phyloP scores from a whole-genome alignment of 306 rosid genomes.

The Calophaca sinica region DNA sequence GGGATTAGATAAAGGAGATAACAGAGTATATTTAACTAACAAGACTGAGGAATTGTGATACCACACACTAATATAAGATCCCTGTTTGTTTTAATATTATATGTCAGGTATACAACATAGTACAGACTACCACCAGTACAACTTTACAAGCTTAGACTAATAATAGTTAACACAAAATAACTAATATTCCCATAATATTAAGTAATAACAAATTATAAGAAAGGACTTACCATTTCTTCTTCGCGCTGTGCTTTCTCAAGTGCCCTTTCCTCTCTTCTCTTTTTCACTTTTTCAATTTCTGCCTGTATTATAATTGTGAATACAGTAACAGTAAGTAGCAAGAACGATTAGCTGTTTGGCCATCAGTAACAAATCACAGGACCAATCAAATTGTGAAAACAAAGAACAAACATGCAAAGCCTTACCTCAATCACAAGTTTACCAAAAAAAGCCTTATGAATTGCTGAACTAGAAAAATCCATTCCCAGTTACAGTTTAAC shows the following conservation, averaged over 20 bases:
- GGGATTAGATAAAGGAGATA: constrained; percentile 23
- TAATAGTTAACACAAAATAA: constrained; percentile 6
- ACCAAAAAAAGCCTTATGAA: constrained; percentile 2
- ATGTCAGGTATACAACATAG: constrained; percentile 16
- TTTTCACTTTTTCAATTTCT: constrained; percentile 94
- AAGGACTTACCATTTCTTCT: constrained; percentile 89
- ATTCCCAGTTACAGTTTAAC: constrained; percentile 14
- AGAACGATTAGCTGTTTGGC: constrained; percentile 23
- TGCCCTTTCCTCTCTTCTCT: constrained; percentile 99
- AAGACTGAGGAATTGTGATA: constrained; percentile 19
- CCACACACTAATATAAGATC: constrained; percentile 14
- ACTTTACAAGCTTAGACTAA: constrained; percentile 3
- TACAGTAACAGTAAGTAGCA: constrained; percentile 2
- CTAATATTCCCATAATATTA: constrained; percentile 9
- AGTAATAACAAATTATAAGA: constrained; percentile 23
- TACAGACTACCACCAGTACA: neutral
- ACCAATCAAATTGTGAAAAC: constrained; percentile 31
- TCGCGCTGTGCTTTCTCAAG: constrained; percentile 94
- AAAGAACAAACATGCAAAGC: constrained; percentile 25
- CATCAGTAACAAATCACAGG: constrained; percentile 19
- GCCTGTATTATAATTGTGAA: constrained; percentile 68
- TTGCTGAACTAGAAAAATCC: constrained; percentile 18
- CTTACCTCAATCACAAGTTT: constrained; percentile 16
- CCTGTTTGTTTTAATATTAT: constrained; percentile 9
- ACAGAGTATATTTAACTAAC: neutral